Evolutionary conservation across 2,329 filamentous ascomycete genomes (phyloP).

Genomic region (Curvularia sp.): DNA sequence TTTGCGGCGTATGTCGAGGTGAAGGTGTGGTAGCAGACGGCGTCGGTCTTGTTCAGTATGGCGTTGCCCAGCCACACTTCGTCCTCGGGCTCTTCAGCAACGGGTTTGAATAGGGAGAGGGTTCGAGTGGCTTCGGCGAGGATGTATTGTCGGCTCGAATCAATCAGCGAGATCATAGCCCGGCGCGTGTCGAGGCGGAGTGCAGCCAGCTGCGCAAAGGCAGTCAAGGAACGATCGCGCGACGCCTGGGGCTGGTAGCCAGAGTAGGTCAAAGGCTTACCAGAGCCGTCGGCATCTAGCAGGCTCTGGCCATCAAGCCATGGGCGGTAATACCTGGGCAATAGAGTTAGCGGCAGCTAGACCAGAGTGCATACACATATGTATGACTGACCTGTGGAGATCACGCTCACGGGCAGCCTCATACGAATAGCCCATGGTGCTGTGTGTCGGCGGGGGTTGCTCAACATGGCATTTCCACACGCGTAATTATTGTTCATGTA

Average conservation of each 20-base stretch:
- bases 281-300: conserved; percentile 33
- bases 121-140: conserved; percentile 51
- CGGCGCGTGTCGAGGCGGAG: conserved; percentile 45
- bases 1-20: conserved; percentile 33
- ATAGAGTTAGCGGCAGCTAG: conserved; percentile 9
- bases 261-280: conserved; percentile 37
- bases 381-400: conserved; percentile 33
- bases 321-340: conserved; percentile 44
- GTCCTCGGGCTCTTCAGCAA: conserved; percentile 31
- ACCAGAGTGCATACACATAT: background rate
- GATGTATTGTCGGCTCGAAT: conserved; percentile 49
- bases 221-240: conserved; percentile 43
- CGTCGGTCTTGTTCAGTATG: conserved; percentile 40
- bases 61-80: conserved; percentile 44
- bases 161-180: conserved; percentile 49
- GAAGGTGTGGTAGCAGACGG: conserved; percentile 42
- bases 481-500: conserved; percentile 10
- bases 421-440: conserved; percentile 27
- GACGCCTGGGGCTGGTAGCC: conserved; percentile 33
- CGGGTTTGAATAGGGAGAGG: conserved; percentile 42
- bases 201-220: conserved; percentile 48
- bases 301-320: conserved; percentile 49
- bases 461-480: conserved; percentile 24
- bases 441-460: conserved; percentile 8
- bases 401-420: conserved; percentile 41